A percentile compares a stretch with the other conserved stretches of the same genome.
Conservation (phyloP, 73 alveolate genomes). For the Uronychia setigera region DNA sequence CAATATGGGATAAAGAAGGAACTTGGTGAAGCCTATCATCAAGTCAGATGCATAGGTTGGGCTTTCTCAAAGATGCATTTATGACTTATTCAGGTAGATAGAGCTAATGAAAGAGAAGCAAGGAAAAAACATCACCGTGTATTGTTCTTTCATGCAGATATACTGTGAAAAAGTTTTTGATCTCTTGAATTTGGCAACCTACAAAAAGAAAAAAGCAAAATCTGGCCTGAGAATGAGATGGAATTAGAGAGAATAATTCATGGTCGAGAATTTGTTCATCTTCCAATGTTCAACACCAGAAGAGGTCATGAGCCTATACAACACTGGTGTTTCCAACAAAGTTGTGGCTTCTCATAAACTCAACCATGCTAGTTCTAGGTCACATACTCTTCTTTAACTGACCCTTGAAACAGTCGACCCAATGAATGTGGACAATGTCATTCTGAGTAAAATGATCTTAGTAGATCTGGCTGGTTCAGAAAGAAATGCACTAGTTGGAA, state of each 20-base stretch:
- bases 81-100: not conserved
- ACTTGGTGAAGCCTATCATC: slow-evolving; percentile 1
- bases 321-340: slow-evolving; percentile 86
- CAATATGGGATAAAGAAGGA: too few relatives aligned
- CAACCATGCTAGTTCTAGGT: slow-evolving; percentile 89
- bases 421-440: slow-evolving; percentile 76
- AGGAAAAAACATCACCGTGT: not conserved
- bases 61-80: slow-evolving; percentile 6
- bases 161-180: slow-evolving; percentile 52
- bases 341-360: slow-evolving; percentile 94
- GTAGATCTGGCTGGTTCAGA: slow-evolving; percentile 88
- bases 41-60: slow-evolving; percentile 30
- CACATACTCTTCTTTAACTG: slow-evolving; percentile 93
- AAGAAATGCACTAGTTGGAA: slow-evolving; percentile 84
- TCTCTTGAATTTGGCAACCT: slow-evolving; percentile 24
- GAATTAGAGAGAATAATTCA: slow-evolving; percentile 78
- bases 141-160: slow-evolving; percentile 32
- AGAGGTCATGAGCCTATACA: slow-evolving; percentile 74
- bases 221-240: slow-evolving; percentile 78
- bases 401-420: slow-evolving; percentile 84
- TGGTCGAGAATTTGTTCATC: slow-evolving; percentile 82
- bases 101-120: slow-evolving; percentile 3
- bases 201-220: slow-evolving; percentile 18
- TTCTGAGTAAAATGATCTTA: slow-evolving; percentile 70
- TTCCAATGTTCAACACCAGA: slow-evolving; percentile 71